phyloP scores from a whole-genome alignment of 257 asterid genomes.

The Forsythia suspensa region DNA sequence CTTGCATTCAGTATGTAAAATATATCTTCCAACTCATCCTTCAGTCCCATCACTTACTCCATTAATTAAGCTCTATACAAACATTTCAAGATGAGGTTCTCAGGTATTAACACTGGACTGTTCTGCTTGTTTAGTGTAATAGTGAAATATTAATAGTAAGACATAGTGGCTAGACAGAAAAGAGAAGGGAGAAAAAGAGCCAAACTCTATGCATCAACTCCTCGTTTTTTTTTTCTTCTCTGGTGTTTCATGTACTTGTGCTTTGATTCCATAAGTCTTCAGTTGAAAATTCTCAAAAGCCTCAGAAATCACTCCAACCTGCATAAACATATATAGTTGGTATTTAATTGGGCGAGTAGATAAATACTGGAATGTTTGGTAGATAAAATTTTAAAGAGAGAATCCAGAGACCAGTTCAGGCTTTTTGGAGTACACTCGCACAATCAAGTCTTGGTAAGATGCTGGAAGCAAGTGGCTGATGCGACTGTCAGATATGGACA shows the following conservation, averaged over 20 bases:
- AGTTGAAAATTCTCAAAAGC: slow-evolving; percentile 94
- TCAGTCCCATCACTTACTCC: too few relatives aligned
- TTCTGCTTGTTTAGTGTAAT: too few relatives aligned
- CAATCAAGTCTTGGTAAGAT: slow-evolving; percentile 84
- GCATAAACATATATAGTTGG: slow-evolving; percentile 24
- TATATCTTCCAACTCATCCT: too few relatives aligned
- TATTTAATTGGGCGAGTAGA: not conserved
- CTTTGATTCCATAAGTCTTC: slow-evolving; percentile 74
- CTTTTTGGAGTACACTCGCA: slow-evolving; percentile 89
- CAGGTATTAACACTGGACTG: too few relatives aligned
- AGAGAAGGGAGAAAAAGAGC: not conserved
- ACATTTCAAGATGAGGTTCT: too few relatives aligned
- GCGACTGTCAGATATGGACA: slow-evolving; percentile 65
- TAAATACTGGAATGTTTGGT: not conserved
- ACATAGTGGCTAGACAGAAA: too few relatives aligned
- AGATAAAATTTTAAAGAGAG: not conserved
- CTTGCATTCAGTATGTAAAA: too few relatives aligned
- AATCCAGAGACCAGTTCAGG: slow-evolving; percentile 67
- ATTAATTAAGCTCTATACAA: too few relatives aligned
- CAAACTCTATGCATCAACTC: slow-evolving; percentile 21
- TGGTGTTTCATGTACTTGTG: slow-evolving; percentile 81
- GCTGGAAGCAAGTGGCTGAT: slow-evolving; percentile 93
- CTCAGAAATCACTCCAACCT: slow-evolving; percentile 74
- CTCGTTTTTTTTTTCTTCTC: slow-evolving; percentile 62
- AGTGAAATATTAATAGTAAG: too few relatives aligned